Evolutionary conservation across 139 green algal genomes (phyloP).

Genomic region (Haematococcus sp.): DNA sequence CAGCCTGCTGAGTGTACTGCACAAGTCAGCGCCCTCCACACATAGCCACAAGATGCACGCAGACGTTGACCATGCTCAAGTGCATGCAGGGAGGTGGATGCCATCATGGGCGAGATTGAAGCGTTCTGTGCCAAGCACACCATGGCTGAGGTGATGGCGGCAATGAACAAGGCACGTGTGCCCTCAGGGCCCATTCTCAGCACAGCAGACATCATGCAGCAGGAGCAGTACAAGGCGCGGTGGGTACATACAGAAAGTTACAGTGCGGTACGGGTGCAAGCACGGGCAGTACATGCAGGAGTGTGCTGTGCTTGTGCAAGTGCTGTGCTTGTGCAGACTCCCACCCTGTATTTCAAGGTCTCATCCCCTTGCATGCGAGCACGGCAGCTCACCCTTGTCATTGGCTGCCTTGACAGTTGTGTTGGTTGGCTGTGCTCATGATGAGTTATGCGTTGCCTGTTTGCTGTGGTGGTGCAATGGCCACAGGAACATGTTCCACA

Average conservation of each 20-base stretch:
- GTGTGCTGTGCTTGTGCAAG: too few relatives aligned
- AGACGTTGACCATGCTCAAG: too few relatives aligned
- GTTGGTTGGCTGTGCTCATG: too few relatives aligned
- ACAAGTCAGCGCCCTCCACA: too few relatives aligned
- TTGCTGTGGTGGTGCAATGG: not conserved
- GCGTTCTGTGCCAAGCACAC: slow-evolving; percentile 20
- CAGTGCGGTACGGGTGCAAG: not conserved
- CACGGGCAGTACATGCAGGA: too few relatives aligned
- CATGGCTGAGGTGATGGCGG: slow-evolving; percentile 52
- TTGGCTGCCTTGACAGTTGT: too few relatives aligned
- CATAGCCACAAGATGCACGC: too few relatives aligned
- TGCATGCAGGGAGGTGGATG: slow-evolving; percentile 13
- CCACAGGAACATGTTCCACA: slow-evolving; percentile 54
- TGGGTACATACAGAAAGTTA: not conserved
- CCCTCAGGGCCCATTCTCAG: slow-evolving; percentile 66
- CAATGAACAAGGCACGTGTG: slow-evolving; percentile 56
- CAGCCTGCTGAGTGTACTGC: too few relatives aligned
- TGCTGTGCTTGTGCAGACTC: not conserved
- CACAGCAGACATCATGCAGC: slow-evolving; percentile 48
- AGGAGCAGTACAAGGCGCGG: slow-evolving; percentile 47
- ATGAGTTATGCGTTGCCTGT: too few relatives aligned
- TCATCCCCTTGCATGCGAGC: too few relatives aligned
- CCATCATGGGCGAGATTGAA: slow-evolving; percentile 40
- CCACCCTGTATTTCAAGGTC: too few relatives aligned
- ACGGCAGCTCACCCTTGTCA: too few relatives aligned